Evolutionary conservation across 2,329 filamentous ascomycete species (phyloP), one percentile per base, ranked within the genome.

Genomic region (Claviceps quebecensis): DNA sequence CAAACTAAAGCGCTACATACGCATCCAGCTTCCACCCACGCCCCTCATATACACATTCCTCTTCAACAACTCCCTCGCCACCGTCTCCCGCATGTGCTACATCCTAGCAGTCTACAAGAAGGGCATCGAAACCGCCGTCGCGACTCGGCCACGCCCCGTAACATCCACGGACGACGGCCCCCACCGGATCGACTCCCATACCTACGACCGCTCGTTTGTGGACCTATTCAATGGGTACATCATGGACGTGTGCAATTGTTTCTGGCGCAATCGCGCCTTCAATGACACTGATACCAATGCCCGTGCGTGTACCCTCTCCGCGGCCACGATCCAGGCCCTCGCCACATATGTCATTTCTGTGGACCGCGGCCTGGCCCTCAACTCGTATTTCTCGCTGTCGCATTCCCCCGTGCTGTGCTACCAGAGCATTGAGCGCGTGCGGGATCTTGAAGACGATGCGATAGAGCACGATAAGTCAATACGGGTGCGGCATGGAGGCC

Each of bases 191-290:
- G 61, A 68, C 54, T 61, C 65, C 5, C 63, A 65, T 17, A 64
- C 69, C 11, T 84, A 83, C 55, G 72, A 80, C 29, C 72, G 77
- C 43, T 67, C 72, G 36, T 78, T 84, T 52, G 77, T 88, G 41
- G 78, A 80, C 56, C 69, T 76, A 23, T 90, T 93, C 69, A 95
- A 95, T 63, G 84, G 84, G 22, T 89, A 85, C 63, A 75, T 94
- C 36, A 90, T 93, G 80, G 88, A 95, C 62, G 76, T 89, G 36
- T 90, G 87, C 70, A 94, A 94, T 62, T 80, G 86, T 48, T 65
- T 93, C 46, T 94, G 87, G 87, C 78, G 87, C 8, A 78, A 79
- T 22, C 78, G 83, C 13, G 87, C 84, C 1, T 83, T 94, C 53
- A 79, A 79, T 53, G 69, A 69, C 13, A 70, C 71, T 1, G 86